Percentiles rank a stretch among this genome's conserved stretches.
These are phyloP conservation scores for Pichia kluyveri DNA, from an alignment of 805 yeast genomes.

Conservation along the genomic window DNA sequence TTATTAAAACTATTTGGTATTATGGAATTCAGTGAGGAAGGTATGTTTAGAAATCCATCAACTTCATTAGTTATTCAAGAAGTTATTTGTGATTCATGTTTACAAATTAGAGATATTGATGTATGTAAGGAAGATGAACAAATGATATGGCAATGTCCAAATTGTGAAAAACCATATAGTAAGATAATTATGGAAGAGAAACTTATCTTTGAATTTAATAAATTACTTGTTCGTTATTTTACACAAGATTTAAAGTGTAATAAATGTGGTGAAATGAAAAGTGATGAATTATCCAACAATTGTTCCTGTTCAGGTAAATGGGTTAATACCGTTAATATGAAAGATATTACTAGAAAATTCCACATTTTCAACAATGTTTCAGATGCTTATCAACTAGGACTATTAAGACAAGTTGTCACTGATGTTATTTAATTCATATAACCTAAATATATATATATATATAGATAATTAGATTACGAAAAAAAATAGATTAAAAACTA, in stretches of 20 bases:
- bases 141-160: conserved; percentile 51
- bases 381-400: conserved; percentile 46
- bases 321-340: conserved; percentile 46
- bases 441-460: neutral
- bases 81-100: conserved; percentile 75
- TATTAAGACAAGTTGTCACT: conserved; percentile 33
- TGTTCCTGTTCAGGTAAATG: conserved; percentile 89
- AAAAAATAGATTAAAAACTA: neutral
- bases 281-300: conserved; percentile 58
- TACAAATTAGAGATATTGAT: conserved; percentile 65
- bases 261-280: conserved; percentile 63
- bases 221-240: conserved; percentile 49
- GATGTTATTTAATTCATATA: conserved; percentile 10
- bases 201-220: conserved; percentile 55
- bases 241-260: conserved; percentile 76
- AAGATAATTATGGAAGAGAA: conserved; percentile 70
- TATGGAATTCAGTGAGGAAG: conserved; percentile 74
- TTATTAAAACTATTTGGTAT: conserved; percentile 66
- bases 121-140: conserved; percentile 60
- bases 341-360: conserved; percentile 36
- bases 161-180: conserved; percentile 58
- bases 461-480: no score
- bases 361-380: conserved; percentile 52
- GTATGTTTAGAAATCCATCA: conserved; percentile 67
- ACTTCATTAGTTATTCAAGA: conserved; percentile 57